Evolutionary conservation across 2,329 filamentous ascomycete genomes (phyloP), one percentile per base, ranked within the genome.

Genomic region (Sarocladiaceae sp.): DNA sequence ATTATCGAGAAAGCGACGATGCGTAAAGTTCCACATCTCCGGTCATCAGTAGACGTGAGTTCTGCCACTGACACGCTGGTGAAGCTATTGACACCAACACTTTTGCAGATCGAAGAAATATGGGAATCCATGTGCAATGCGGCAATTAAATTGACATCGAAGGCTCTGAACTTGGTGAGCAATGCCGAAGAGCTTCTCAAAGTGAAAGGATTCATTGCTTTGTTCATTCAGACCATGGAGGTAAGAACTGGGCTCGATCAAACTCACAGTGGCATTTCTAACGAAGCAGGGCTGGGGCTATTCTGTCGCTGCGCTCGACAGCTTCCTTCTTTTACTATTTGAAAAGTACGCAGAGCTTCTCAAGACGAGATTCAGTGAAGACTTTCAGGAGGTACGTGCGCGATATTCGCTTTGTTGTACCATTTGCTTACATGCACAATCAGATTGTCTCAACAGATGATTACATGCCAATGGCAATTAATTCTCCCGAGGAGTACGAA

Each of bases 401-500:
- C 3, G 7, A 26, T 25, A 35, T 13, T 4, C 17, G 3, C 10
- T 15, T 18, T 23, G n/a, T 22, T n/a, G 28, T 11, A 22, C 23
- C 22, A 29, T 47, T 37, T 37, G 35, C 35, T 37, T 37, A 37
- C 35, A 37, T 11, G 11, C 35, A 12, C 35, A 17, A 8, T 6
- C 64, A 83, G 79, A 86, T 86, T 60, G 82, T 86, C 15, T 84
- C 89, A n/a, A 97, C 90, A 1, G 94, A 99, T 66, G 94, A 99
- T 69, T 99, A 99, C 70, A 99, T 99, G 93, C 95, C 94, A 2
- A 97, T 99, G 94, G 89, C 90, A 2, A 96, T 97, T 66, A 90
- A 91, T 62, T 91, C 87, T 18, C 71, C 79, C 15, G 92, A 96
- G 61, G 92, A 97, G 63, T 97, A 96, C 64, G 90, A 95, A 62